Base-by-base conservation (phyloP, 1,284 basidiomycete genomes). In the Neolentinus lepideus region DNA sequence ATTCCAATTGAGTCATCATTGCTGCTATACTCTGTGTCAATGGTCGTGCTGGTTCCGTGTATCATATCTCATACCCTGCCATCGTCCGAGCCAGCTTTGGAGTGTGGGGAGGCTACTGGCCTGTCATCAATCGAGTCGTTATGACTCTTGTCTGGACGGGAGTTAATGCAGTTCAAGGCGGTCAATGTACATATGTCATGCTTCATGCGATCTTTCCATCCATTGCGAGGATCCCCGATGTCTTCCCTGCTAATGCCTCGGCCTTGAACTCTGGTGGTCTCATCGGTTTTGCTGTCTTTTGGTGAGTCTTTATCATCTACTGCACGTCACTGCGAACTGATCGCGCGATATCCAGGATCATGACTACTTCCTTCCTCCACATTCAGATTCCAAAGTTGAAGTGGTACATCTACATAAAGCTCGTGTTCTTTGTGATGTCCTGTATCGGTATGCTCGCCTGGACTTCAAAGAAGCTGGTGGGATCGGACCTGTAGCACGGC, bases 61-160 rank as follows among this genome's bases (percentile, higher is more conserved):
- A 43, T n/a, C 38, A 43, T n/a, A 43, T 43, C n/a, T 16, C 38
- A 16, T 43, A 43, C 16, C 38, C 38, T 43, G 38, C 38, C 38
- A 43, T 43, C 19, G 38, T 43, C 19, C 38, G 54, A 58, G 63
- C 63, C 45, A 59, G 64, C 36, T 46, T 66, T 21, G 64, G 64
- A 53, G 63, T 64, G 33, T 56, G 60, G 43, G 46, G 56, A 1
- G 54, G 54, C 47, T 56, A 55, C 9, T 58, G 58, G 54, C 54
- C 56, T 19, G 55, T 56, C n/a, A 58, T 51, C 52, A 53, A 56
- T 16, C 50, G 56, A 33, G 27, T 58, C 24, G 57, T 43, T 11
- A 52, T 61, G 2, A 51, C 60, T 46, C 59, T 69, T 45, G 62
- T 63, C 51, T 64, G 65, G 65, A 64, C 64, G 38, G 65, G 63